Percentiles rank a stretch among this genome's conserved stretches.
phyloP scores from a whole-genome alignment of 495 filamentous ascomycete species.

The Hypoxylon intermedium region DNA sequence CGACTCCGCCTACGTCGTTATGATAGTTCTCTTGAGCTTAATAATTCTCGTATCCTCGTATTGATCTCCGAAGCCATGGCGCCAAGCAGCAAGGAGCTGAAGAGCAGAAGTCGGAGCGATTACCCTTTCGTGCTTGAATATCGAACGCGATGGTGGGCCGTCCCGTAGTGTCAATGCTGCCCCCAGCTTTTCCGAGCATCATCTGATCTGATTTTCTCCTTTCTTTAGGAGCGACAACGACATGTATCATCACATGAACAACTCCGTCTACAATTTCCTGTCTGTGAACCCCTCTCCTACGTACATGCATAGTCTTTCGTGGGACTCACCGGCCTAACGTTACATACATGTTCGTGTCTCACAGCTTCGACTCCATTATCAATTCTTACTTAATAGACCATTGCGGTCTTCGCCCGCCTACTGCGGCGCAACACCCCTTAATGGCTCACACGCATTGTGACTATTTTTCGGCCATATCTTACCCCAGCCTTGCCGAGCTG shows the following conservation, averaged over 20 bases:
- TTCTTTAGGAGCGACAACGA: constrained; percentile 84
- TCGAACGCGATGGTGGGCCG: constrained; percentile 80
- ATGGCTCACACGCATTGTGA: constrained; percentile 84
- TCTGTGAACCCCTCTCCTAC: constrained; percentile 35
- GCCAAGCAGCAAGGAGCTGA: constrained; percentile 54
- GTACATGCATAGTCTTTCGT: neutral
- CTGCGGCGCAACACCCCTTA: constrained; percentile 73
- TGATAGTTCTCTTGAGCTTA: neutral
- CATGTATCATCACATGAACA: constrained; percentile 91
- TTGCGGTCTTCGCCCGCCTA: constrained; percentile 76
- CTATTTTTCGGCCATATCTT: constrained; percentile 84
- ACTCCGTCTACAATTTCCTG: constrained; percentile 81
- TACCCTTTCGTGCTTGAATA: constrained; percentile 84
- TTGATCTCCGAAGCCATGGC: constrained; percentile 39
- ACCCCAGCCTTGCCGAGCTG: constrained; percentile 81
- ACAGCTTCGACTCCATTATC: constrained; percentile 79
- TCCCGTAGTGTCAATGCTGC: neutral
- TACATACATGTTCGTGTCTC: neutral
- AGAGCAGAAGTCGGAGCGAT: constrained; percentile 69
- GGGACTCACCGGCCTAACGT: constrained; percentile 3
- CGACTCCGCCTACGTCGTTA: neutral
- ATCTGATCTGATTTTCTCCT: constrained; percentile 1
- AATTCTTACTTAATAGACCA: constrained; percentile 87
- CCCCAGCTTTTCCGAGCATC: constrained; percentile 1
- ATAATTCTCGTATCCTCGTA: too few species aligned